Evolutionary conservation across 257 asterid genomes (phyloP).

Genomic region (Gardenia jasminoides): DNA sequence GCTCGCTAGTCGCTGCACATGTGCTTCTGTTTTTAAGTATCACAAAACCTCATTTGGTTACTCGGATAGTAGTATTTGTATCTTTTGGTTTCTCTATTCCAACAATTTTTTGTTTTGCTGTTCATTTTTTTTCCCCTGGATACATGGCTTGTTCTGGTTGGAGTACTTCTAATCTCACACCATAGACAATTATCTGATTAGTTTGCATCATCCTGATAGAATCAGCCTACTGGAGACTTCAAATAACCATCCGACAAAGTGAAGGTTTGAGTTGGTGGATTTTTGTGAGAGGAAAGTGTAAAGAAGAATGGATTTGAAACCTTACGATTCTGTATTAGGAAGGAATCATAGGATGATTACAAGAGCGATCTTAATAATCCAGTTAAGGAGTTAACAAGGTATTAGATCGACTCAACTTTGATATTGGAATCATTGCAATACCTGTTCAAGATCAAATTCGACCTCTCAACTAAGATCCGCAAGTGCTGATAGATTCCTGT

Average conservation of each 20-base stretch:
- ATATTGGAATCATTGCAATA: not conserved
- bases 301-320: not conserved
- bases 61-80: too few species aligned
- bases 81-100: too few species aligned
- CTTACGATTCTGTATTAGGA: not conserved
- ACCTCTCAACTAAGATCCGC: not conserved
- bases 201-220: too few species aligned
- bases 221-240: not conserved
- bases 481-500: not conserved
- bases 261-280: not conserved
- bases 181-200: too few species aligned
- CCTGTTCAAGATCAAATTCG: not conserved
- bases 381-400: not conserved
- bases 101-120: too few species aligned
- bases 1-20: not conserved
- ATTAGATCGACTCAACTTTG: not conserved
- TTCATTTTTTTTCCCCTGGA: too few species aligned
- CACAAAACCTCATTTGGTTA: too few species aligned
- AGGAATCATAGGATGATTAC: not conserved
- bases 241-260: not conserved
- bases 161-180: not conserved
- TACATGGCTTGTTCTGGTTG: not conserved
- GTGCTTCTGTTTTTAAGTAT: too few species aligned
- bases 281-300: not conserved
- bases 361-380: not conserved